Percentiles rank a stretch among this genome's conserved stretches.
Evolutionary conservation across 805 yeast species (phyloP).

Genomic region (Suhomyces faveliae): DNA sequence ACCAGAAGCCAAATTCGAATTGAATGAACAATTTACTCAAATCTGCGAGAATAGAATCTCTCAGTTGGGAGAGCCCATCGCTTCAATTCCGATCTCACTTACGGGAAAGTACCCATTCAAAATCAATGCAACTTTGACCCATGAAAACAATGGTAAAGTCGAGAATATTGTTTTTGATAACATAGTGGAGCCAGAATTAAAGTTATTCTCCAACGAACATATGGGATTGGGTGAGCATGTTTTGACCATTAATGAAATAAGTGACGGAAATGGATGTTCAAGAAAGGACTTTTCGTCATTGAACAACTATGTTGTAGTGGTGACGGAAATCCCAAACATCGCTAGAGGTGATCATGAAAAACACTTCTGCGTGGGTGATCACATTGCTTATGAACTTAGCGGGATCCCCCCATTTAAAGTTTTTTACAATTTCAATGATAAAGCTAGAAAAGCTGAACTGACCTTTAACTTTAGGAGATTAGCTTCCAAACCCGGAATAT

Average conservation of each 20-base stretch:
- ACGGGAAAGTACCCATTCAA: slow-evolving; percentile 63
- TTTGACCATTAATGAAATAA: slow-evolving; percentile 54
- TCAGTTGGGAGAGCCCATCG: slow-evolving; percentile 21
- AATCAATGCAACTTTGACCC: slow-evolving; percentile 55
- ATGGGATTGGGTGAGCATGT: slow-evolving; percentile 70
- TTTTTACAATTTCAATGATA: slow-evolving; percentile 68
- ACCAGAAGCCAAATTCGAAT: slow-evolving; percentile 58
- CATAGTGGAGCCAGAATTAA: slow-evolving; percentile 29
- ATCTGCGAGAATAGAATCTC: slow-evolving; percentile 39
- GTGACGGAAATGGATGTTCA: slow-evolving; percentile 71
- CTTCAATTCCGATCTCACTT: slow-evolving; percentile 51
- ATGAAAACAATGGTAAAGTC: slow-evolving; percentile 56
- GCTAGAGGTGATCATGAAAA: slow-evolving; percentile 23
- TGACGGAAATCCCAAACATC: slow-evolving; percentile 78
- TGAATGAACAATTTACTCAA: slow-evolving; percentile 47
- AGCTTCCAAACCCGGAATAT: slow-evolving; percentile 79
- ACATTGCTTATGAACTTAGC: slow-evolving; percentile 67
- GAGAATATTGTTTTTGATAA: slow-evolving; percentile 46
- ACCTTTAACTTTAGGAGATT: slow-evolving; percentile 53
- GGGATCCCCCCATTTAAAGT: slow-evolving; percentile 83
- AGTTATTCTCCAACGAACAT: slow-evolving; percentile 37
- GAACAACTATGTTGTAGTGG: slow-evolving; percentile 51
- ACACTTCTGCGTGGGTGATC: slow-evolving; percentile 91
- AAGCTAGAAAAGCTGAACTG: slow-evolving; percentile 55
- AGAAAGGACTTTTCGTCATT: slow-evolving; percentile 38